These are phyloP conservation scores for Beauveria varroae DNA, from an alignment of 2,329 filamentous ascomycete genomes.

Conservation along the genomic window DNA sequence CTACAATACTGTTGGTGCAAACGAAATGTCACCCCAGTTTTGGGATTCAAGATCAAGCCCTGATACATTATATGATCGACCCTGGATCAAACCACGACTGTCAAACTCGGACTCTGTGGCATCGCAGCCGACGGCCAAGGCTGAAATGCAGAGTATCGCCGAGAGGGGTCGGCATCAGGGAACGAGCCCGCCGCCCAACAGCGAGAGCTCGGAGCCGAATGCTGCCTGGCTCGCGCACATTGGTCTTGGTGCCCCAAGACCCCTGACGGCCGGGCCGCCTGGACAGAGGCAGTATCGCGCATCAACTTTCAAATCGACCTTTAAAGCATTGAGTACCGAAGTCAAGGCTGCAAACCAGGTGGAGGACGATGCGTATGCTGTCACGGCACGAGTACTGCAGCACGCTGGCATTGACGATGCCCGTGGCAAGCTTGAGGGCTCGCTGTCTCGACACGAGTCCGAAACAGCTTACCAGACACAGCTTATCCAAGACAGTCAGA, in stretches of 20 bases:
- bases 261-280: slow-evolving; percentile 47
- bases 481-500: slow-evolving; percentile 9
- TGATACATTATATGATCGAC: not conserved
- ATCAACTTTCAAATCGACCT: slow-evolving; percentile 32
- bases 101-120: slow-evolving; percentile 8
- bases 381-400: slow-evolving; percentile 17
- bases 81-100: slow-evolving; percentile 1
- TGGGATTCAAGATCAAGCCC: slow-evolving; percentile 1
- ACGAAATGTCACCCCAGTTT: not conserved
- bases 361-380: slow-evolving; percentile 18
- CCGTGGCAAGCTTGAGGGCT: not conserved
- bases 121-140: slow-evolving; percentile 6
- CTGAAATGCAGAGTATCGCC: not conserved
- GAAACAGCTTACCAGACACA: slow-evolving; percentile 1
- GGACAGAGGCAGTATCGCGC: slow-evolving; percentile 43
- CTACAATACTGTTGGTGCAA: not conserved
- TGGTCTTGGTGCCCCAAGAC: slow-evolving; percentile 37
- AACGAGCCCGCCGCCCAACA: slow-evolving; percentile 10
- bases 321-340: slow-evolving; percentile 26
- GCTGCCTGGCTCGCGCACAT: slow-evolving; percentile 21
- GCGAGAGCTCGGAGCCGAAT: slow-evolving; percentile 13
- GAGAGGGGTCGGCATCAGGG: not conserved
- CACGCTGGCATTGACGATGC: slow-evolving; percentile 18
- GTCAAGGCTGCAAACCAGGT: slow-evolving; percentile 16
- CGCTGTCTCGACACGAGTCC: slow-evolving; percentile 11